Evolutionary conservation across 768 basidiomycete species (phyloP).

Genomic region (Amyloporia xantha): DNA sequence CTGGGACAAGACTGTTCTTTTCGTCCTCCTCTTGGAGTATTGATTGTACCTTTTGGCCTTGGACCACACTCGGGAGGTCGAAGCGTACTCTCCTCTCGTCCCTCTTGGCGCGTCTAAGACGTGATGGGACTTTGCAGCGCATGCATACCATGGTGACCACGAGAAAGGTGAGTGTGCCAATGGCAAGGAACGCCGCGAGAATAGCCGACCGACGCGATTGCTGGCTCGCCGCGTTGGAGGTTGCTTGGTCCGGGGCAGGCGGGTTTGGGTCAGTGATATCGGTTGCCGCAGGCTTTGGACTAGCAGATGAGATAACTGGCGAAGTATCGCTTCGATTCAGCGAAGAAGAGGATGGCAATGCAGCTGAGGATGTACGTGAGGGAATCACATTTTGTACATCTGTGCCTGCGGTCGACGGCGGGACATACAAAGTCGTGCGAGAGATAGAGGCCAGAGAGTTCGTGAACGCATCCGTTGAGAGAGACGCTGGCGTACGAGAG

Average conservation of each 20-base stretch:
- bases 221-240: conserved; percentile 4
- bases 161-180: conserved; percentile 10
- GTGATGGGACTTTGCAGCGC: conserved; percentile 12
- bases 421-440: neutral
- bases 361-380: neutral
- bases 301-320: neutral
- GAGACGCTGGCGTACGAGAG: neutral
- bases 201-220: conserved; percentile 7
- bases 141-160: conserved; percentile 11
- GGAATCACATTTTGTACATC: neutral
- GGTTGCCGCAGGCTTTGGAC: conserved; percentile 2
- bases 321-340: neutral
- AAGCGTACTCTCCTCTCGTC: neutral
- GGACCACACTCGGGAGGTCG: neutral
- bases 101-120: conserved; percentile 1
- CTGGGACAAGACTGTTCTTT: conserved; percentile 9
- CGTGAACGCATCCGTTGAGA: neutral
- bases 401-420: neutral
- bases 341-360: neutral
- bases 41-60: neutral
- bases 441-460: neutral
- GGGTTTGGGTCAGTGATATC: conserved; percentile 9
- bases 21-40: conserved; percentile 3
- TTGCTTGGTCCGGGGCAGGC: neutral
- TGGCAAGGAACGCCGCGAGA: conserved; percentile 13